These are phyloP conservation scores for Rhynchosporium graminicola DNA, from an alignment of 2,329 filamentous ascomycete genomes.

Conservation along the genomic window DNA sequence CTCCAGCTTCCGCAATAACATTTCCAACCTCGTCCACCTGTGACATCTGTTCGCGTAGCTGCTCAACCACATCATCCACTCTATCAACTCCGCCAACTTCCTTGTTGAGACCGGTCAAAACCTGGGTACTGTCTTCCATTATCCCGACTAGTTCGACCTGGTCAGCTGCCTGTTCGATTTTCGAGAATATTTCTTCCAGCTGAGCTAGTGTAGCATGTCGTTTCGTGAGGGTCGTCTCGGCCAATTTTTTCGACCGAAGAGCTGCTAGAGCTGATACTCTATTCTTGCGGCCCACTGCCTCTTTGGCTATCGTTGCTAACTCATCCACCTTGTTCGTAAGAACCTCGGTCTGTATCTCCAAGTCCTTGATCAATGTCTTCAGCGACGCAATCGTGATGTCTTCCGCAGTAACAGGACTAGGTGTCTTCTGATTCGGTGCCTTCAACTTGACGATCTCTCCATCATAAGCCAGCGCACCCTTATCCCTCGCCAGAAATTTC, in stretches of 20 bases:
- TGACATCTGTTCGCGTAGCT: slow-evolving; percentile 75
- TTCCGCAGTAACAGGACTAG: slow-evolving; percentile 64
- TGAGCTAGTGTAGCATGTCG: slow-evolving; percentile 75
- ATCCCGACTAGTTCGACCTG: slow-evolving; percentile 81
- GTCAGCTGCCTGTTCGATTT: slow-evolving; percentile 82
- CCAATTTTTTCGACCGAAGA: slow-evolving; percentile 79
- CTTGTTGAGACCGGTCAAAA: slow-evolving; percentile 71
- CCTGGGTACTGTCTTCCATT: slow-evolving; percentile 76
- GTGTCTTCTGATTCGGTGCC: slow-evolving; percentile 48
- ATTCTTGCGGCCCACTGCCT: slow-evolving; percentile 73
- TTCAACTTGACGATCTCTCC: slow-evolving; percentile 75
- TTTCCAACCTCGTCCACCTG: slow-evolving; percentile 80
- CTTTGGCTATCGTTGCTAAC: slow-evolving; percentile 65
- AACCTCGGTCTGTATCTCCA: slow-evolving; percentile 70
- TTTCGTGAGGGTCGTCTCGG: slow-evolving; percentile 71
- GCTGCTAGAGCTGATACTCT: slow-evolving; percentile 73
- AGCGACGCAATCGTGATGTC: slow-evolving; percentile 83
- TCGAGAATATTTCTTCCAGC: slow-evolving; percentile 79
- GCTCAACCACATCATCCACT: slow-evolving; percentile 75
- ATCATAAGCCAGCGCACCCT: slow-evolving; percentile 58
- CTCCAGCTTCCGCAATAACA: slow-evolving; percentile 66
- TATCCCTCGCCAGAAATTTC: slow-evolving; percentile 68
- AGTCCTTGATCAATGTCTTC: slow-evolving; percentile 72
- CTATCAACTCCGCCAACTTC: slow-evolving; percentile 75
- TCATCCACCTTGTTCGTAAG: slow-evolving; percentile 67